phyloP scores from a whole-genome alignment of 768 basidiomycete genomes.

The Psilocybe sp. region DNA sequence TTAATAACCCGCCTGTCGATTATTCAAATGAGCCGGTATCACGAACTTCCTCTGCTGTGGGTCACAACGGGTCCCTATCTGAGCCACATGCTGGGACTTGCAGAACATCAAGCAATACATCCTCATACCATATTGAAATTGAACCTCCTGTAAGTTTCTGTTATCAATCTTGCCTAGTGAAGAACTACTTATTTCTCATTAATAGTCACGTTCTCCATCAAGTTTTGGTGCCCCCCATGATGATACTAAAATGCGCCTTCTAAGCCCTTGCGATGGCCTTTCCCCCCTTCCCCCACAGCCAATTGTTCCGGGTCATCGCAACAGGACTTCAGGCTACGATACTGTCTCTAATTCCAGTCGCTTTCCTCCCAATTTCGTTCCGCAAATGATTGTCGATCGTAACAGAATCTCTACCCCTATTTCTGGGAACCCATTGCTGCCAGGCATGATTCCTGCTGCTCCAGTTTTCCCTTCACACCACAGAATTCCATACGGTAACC shows the following conservation, averaged over 20 bases:
- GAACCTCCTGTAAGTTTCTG: slow-evolving; percentile 19
- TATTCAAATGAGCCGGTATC: too few species aligned
- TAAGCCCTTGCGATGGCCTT: slow-evolving; percentile 9
- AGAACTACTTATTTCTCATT: neutral
- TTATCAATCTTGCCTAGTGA: neutral
- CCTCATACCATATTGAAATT: slow-evolving; percentile 16
- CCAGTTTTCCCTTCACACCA: neutral
- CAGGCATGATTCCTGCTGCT: slow-evolving; percentile 6
- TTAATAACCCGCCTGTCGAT: neutral
- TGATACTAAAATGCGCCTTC: slow-evolving; percentile 2
- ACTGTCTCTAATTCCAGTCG: slow-evolving; percentile 10
- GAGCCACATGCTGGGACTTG: neutral
- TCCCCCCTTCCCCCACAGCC: slow-evolving; percentile 3
- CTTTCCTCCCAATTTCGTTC: slow-evolving; percentile 19
- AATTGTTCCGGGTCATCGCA: neutral
- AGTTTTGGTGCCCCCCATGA: slow-evolving; percentile 5
- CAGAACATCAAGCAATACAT: slow-evolving; percentile 11
- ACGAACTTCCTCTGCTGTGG: neutral
- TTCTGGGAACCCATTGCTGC: slow-evolving; percentile 5
- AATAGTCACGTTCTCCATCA: slow-evolving; percentile 17
- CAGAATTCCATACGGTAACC: too few species aligned
- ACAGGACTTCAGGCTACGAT: slow-evolving; percentile 2
- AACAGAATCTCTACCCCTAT: slow-evolving; percentile 19
- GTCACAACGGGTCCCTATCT: neutral
- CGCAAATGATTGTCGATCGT: slow-evolving; percentile 17